Percentiles rank a stretch among this genome's conserved stretches.
Evolutionary conservation across 495 filamentous ascomycete genomes (phyloP).

Genomic region (Aspergillus bridgeri): DNA sequence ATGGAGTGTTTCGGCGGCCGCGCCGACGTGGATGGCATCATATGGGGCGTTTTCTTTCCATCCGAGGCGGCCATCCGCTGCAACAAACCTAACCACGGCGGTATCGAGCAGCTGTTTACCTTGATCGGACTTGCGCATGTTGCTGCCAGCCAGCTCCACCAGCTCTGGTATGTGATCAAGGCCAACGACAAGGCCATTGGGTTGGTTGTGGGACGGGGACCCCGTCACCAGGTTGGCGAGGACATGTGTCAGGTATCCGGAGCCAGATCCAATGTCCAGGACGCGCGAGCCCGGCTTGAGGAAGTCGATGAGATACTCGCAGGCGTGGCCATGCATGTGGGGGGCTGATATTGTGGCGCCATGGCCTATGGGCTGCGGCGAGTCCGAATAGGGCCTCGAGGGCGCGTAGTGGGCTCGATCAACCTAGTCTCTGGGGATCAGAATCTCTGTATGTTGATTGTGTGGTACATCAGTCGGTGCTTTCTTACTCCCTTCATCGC

Average conservation of each 20-base stretch:
- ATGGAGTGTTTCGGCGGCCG: constrained; percentile 75
- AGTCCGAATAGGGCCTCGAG: constrained; percentile 80
- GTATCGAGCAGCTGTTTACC: constrained; percentile 58
- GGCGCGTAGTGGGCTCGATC: constrained; percentile 81
- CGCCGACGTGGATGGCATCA: constrained; percentile 96
- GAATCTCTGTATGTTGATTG: neutral
- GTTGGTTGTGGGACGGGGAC: constrained; percentile 18
- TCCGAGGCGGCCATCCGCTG: constrained; percentile 78
- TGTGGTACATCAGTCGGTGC: too few species aligned
- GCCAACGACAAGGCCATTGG: constrained; percentile 64
- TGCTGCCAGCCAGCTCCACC: constrained; percentile 65
- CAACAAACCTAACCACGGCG: constrained; percentile 67
- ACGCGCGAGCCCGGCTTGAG: constrained; percentile 55
- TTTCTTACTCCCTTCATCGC: constrained; percentile 71
- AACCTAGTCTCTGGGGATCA: constrained; percentile 52
- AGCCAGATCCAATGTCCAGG: constrained; percentile 87
- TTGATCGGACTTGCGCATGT: constrained; percentile 69
- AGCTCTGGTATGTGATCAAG: constrained; percentile 85
- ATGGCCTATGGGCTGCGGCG: constrained; percentile 85
- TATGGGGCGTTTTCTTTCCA: constrained; percentile 60
- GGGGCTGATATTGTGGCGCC: constrained; percentile 90
- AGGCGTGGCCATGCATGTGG: constrained; percentile 90
- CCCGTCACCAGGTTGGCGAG: constrained; percentile 73
- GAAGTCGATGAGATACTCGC: constrained; percentile 63
- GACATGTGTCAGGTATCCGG: constrained; percentile 88